Evolutionary conservation across 305 asterid genomes (phyloP).

Genomic region (Salvia sclarea): DNA sequence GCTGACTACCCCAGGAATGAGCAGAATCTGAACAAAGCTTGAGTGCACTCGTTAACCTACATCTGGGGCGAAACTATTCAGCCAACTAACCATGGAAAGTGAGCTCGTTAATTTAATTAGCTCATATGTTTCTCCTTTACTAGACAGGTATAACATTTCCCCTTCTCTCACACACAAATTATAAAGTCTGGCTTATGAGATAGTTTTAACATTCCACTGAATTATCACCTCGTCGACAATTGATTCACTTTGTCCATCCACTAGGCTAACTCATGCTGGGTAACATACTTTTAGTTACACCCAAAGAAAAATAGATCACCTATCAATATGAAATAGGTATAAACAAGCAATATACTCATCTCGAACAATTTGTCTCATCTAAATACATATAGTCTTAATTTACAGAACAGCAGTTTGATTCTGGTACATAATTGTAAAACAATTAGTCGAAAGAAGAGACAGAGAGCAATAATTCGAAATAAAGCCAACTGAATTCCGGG

Average conservation of each 20-base stretch:
- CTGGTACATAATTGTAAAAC: background rate
- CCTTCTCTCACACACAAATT: background rate
- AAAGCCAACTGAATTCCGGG: background rate
- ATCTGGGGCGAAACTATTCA: background rate
- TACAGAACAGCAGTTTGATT: background rate
- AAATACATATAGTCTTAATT: background rate
- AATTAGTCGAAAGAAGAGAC: background rate
- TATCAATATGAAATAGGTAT: background rate
- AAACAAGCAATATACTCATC: background rate
- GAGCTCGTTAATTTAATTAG: background rate
- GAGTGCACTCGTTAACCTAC: background rate
- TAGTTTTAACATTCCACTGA: background rate
- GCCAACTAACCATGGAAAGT: background rate
- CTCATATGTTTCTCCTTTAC: background rate
- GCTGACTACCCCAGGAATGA: background rate
- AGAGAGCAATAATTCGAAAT: background rate
- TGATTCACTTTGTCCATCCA: background rate
- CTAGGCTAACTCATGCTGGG: background rate
- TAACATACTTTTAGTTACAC: background rate
- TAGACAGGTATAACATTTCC: background rate
- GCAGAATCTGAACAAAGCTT: background rate
- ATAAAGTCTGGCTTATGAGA: background rate
- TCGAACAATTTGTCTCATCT: background rate
- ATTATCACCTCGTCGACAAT: background rate
- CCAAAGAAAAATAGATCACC: background rate